These are phyloP conservation scores for Flaveria bidentis DNA, from an alignment of 129 eudicot genomes.

Conservation along the genomic window DNA sequence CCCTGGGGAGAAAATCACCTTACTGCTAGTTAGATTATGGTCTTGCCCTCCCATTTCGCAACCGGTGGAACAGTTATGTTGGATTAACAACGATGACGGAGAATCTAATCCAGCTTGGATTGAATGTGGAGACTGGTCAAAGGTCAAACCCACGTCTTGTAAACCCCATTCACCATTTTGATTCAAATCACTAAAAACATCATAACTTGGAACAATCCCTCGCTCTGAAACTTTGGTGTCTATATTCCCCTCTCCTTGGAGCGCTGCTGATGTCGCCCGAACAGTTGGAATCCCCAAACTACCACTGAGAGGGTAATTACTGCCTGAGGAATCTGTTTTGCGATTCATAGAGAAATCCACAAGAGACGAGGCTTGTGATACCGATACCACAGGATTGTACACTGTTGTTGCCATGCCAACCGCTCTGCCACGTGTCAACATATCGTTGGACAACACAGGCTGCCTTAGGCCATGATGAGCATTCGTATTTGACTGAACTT, in stretches of 20 bases:
- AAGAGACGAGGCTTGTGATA: conserved; percentile 54
- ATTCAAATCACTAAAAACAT: conserved; percentile 52
- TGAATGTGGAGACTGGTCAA: conserved; percentile 45
- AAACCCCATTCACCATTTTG: conserved; percentile 67
- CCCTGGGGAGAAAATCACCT: conserved; percentile 44
- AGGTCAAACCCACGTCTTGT: conserved; percentile 58
- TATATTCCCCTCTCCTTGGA: conserved; percentile 48
- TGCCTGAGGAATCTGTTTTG: conserved; percentile 42
- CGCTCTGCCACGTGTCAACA: conserved; percentile 38
- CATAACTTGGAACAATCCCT: conserved; percentile 50
- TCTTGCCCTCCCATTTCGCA: conserved; percentile 27
- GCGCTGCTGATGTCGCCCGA: conserved; percentile 28
- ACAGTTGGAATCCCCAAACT: conserved; percentile 48
- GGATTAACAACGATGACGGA: neutral
- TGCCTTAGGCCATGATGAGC: conserved; percentile 49
- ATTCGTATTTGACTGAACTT: conserved; percentile 17
- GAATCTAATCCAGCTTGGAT: conserved; percentile 35
- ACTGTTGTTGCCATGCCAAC: conserved; percentile 32
- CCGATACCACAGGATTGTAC: conserved; percentile 48
- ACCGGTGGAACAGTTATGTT: neutral
- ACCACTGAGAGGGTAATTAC: conserved; percentile 32
- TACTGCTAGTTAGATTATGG: conserved; percentile 28
- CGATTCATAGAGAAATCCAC: conserved; percentile 69
- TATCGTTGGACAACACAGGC: conserved; percentile 41
- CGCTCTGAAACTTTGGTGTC: conserved; percentile 48